A percentile compares a stretch with the other conserved stretches of the same genome.
Evolutionary conservation across 1,139 yeast genomes (phyloP).

Genomic region (Lodderomyces margitis): DNA sequence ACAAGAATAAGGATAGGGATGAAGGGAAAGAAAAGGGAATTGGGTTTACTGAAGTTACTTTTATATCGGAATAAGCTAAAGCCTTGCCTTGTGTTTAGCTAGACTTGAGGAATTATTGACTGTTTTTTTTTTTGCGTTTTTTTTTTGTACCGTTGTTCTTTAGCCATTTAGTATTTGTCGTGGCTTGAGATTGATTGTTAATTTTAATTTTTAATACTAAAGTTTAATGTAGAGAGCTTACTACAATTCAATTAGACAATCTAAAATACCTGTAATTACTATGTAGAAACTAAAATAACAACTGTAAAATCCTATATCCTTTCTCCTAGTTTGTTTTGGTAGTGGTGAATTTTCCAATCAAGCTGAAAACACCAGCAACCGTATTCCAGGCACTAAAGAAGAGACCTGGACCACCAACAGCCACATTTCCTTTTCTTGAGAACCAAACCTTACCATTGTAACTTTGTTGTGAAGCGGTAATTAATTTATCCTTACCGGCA

Average conservation of each 20-base stretch:
- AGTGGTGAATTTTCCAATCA: slow-evolving; percentile 16
- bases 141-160: too few species aligned
- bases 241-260: too few species aligned
- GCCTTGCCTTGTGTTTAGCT: background rate
- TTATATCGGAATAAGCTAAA: slow-evolving; percentile 47
- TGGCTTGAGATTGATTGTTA: too few species aligned
- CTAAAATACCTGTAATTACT: too few species aligned
- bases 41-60: slow-evolving; percentile 82
- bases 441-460: slow-evolving; percentile 38
- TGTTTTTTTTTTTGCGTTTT: background rate
- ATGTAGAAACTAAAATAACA: background rate
- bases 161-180: too few species aligned
- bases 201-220: too few species aligned
- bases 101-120: background rate
- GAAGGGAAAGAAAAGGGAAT: slow-evolving; percentile 55
- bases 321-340: slow-evolving; percentile 5
- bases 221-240: too few species aligned
- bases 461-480: slow-evolving; percentile 26
- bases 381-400: slow-evolving; percentile 35
- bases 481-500: slow-evolving; percentile 28
- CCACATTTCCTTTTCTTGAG: slow-evolving; percentile 34
- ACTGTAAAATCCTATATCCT: background rate
- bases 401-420: slow-evolving; percentile 33
- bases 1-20: background rate
- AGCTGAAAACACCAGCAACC: slow-evolving; percentile 29